Evolutionary conservation across 2,329 filamentous ascomycete genomes (phyloP), one percentile per base, ranked within the genome.

Genomic region (Ophiostoma australiae): DNA sequence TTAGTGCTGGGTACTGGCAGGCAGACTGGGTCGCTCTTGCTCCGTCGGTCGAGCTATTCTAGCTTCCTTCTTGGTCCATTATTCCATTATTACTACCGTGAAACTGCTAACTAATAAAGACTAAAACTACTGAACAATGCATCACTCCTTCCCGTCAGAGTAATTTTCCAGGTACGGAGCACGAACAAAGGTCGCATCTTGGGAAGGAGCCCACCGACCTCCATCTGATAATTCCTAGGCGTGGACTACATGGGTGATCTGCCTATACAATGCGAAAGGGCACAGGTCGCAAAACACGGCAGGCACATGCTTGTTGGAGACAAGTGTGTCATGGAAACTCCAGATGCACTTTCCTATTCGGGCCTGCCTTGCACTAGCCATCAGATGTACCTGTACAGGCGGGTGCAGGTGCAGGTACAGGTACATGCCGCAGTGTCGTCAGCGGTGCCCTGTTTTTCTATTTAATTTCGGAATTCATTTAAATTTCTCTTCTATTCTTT

Each of bases 401-500:
- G 7, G 17, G n/a, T 58, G 20, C 52, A 58, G 23, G 15, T 63
- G 58, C 65, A 67, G 37, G 31, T 67, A 41, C 35, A 13, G 35
- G 65, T 67, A 41, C 35, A 13, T 23, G 10, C 23, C n/a, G 17
- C 15, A 31, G 39, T 41, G 39, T 23, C 31, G 37, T 35, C 35
- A 39, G n/a, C n/a, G 20, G 15, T 27, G 8, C 23, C 39, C 8
- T 33, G n/a, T n/a, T 52, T 31, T 67, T 27, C 17, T 44, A 8
- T 15, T n/a, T 23, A 33, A 27, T 58, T 58, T 27, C 44, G 20
- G 44, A 2, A n/a, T 48, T 31, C 7, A 33, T 61, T 41, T 35
- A 61, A 17, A 31, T 31, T 31, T 63, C 70, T 68, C 44, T 67
- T 39, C 58, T 68, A 11, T 33, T 68, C 31, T 70, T 31, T 68